These are phyloP conservation scores for Sanguinoderma infundibulare DNA, from an alignment of 1,284 basidiomycete species.

Conservation along the genomic window DNA sequence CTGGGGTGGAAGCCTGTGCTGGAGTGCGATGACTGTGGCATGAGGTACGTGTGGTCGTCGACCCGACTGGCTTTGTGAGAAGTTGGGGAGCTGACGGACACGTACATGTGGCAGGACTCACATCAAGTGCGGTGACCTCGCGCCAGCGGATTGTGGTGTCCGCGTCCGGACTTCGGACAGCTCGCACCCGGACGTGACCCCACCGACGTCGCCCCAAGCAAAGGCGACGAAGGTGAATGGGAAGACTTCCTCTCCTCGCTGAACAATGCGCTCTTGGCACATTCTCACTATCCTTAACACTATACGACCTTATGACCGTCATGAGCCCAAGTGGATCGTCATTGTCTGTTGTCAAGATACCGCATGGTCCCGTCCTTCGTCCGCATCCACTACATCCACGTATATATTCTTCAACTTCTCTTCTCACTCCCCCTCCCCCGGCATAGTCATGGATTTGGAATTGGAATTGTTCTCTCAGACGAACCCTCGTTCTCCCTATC, in stretches of 20 bases:
- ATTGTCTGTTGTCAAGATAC: constrained; percentile 8
- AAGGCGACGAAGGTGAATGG: constrained; percentile 23
- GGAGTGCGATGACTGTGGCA: constrained; percentile 88
- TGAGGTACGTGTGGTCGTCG: constrained; percentile 49
- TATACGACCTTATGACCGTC: constrained; percentile 19
- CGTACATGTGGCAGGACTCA: constrained; percentile 58
- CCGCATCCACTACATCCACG: not conserved
- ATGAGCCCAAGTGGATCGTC: constrained; percentile 9
- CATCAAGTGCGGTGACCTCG: constrained; percentile 82
- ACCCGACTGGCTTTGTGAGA: not conserved
- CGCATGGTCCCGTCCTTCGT: not conserved
- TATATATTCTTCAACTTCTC: constrained; percentile 4
- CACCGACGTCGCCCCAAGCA: constrained; percentile 15
- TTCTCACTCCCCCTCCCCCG: not conserved
- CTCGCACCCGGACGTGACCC: constrained; percentile 5
- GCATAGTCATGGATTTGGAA: not conserved
- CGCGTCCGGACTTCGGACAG: constrained; percentile 37
- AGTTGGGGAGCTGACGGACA: constrained; percentile 12
- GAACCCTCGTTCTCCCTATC: not conserved
- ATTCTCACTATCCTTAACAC: not conserved
- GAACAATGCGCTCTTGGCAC: not conserved
- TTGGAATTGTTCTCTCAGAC: not conserved
- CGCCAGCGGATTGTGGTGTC: constrained; percentile 76
- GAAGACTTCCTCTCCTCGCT: constrained; percentile 18
- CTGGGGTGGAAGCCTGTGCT: constrained; percentile 85